Percentiles rank a stretch among this genome's conserved stretches.
Conservation (phyloP, 768 basidiomycete genomes). For the Mrakia frigida region DNA sequence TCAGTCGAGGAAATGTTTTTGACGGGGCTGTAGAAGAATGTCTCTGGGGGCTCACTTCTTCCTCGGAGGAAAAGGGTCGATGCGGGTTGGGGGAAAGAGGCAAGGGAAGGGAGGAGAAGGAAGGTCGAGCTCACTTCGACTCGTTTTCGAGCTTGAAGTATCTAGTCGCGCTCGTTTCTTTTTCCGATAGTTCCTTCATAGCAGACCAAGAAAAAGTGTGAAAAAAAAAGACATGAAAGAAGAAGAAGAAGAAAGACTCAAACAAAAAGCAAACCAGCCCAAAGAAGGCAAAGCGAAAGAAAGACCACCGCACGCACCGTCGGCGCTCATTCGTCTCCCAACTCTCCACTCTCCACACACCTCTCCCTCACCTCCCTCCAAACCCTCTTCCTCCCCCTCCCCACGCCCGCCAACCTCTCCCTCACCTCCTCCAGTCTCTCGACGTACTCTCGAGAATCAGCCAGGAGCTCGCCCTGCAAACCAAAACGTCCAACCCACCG, state of each 20-base stretch:
- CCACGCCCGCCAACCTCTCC: constrained; percentile 69
- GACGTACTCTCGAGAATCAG: constrained; percentile 80
- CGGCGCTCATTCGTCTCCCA: constrained; percentile 7
- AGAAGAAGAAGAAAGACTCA: too few relatives aligned
- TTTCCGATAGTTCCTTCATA: too few relatives aligned
- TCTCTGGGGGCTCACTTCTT: too few relatives aligned
- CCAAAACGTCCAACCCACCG: constrained; percentile 29
- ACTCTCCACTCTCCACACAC: constrained; percentile 27
- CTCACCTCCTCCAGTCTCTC: constrained; percentile 78
- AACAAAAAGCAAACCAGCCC: background rate
- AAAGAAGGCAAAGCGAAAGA: background rate
- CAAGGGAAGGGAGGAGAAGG: background rate
- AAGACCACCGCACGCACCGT: background rate
- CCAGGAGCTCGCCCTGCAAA: constrained; percentile 68
- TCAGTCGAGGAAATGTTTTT: too few relatives aligned
- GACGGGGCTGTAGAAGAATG: too few relatives aligned
- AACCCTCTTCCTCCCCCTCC: constrained; percentile 63
- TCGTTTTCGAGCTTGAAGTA: too few relatives aligned
- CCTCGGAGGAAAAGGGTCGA: too few relatives aligned
- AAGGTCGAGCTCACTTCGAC: background rate
- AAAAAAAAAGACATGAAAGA: too few relatives aligned
- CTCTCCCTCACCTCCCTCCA: constrained; percentile 72
- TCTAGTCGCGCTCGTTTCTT: too few relatives aligned
- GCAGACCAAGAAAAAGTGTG: too few relatives aligned
- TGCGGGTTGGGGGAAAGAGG: too few relatives aligned